Evolutionary conservation across 1,139 yeast species (phyloP).

Genomic region (Protomyces inundatus): DNA sequence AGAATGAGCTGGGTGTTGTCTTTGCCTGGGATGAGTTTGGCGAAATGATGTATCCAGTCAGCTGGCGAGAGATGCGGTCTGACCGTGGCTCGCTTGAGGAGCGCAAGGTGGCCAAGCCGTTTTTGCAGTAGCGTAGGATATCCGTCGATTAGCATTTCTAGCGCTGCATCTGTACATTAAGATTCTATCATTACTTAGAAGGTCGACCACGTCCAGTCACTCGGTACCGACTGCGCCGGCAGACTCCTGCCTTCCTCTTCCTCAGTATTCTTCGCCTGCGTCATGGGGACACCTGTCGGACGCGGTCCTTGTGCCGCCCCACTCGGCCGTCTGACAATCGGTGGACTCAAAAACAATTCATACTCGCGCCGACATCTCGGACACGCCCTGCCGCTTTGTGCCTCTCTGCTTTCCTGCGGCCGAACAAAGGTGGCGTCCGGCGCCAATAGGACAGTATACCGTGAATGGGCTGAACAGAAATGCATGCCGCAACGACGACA

Average conservation of each 20-base stretch:
- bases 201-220: conserved; percentile 25
- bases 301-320: not conserved
- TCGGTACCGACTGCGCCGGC: conserved; percentile 23
- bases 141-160: not conserved
- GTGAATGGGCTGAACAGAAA: conserved; percentile 22
- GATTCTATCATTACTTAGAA: not conserved
- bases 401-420: not conserved
- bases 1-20: conserved; percentile 88
- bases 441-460: conserved; percentile 12
- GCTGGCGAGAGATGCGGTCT: conserved; percentile 93
- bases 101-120: conserved; percentile 92
- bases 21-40: conserved; percentile 74
- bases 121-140: conserved; percentile 38
- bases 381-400: conserved; percentile 11
- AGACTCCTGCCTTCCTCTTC: conserved; percentile 8
- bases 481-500: conserved; percentile 22
- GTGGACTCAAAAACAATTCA: conserved; percentile 21
- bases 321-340: conserved; percentile 5
- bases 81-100: conserved; percentile 67
- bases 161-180: not conserved
- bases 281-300: not conserved
- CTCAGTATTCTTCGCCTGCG: not conserved
- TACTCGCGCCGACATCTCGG: conserved; percentile 18
- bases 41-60: conserved; percentile 77
- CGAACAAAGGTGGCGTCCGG: conserved; percentile 2